phyloP scores from a whole-genome alignment of 441 rosid genomes.

The Croton laevigatus region DNA sequence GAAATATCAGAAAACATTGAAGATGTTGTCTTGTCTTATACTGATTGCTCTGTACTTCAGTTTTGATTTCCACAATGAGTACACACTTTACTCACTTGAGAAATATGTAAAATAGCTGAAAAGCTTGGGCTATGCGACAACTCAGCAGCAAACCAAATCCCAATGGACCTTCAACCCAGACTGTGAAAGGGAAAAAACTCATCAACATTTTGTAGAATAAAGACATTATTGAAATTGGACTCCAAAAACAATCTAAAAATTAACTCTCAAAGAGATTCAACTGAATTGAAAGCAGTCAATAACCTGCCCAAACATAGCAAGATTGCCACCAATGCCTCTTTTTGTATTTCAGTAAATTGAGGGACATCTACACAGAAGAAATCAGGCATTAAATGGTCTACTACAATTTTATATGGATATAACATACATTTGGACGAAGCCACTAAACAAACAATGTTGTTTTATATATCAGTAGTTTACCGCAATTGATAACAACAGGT shows the following conservation, averaged over 20 bases:
- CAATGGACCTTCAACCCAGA: conserved; percentile 90
- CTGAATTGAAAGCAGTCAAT: conserved; percentile 16
- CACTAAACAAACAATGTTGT: conserved; percentile 9
- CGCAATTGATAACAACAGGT: conserved; percentile 60
- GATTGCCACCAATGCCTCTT: conserved; percentile 65
- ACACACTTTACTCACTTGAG: conserved; percentile 56
- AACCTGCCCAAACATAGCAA: conserved; percentile 95
- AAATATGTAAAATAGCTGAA: conserved; percentile 77
- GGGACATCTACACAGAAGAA: conserved; percentile 51
- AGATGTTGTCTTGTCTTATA: neutral
- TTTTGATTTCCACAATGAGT: neutral
- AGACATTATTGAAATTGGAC: conserved; percentile 7
- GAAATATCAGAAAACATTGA: neutral
- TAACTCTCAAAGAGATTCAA: neutral
- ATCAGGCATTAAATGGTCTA: neutral
- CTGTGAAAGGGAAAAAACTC: conserved; percentile 33
- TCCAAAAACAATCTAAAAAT: neutral
- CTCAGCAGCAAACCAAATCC: conserved; percentile 87
- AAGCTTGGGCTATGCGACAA: conserved; percentile 84
- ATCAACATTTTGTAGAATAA: conserved; percentile 1
- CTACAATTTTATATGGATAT: conserved; percentile 5
- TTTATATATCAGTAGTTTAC: conserved; percentile 31
- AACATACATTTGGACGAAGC: conserved; percentile 8
- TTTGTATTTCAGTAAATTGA: conserved; percentile 41
- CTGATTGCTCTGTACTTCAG: neutral